phyloP scores from a whole-genome alignment of 495 filamentous ascomycete species.

The Cenococcum geophilum region DNA sequence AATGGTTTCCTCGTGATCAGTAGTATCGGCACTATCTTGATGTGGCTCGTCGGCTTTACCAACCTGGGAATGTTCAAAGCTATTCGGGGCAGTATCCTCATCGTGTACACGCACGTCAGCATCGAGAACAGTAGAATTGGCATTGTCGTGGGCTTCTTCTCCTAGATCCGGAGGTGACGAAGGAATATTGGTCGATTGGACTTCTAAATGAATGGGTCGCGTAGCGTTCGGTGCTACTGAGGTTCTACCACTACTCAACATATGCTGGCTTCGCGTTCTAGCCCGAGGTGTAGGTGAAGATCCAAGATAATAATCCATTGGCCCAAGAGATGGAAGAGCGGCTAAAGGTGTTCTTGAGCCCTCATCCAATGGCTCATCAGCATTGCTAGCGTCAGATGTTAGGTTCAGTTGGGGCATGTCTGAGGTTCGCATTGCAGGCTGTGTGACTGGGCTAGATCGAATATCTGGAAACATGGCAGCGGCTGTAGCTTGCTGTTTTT shows the following conservation, averaged over 20 bases:
- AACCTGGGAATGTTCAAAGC: slow-evolving; percentile 19
- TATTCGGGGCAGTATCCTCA: slow-evolving; percentile 8
- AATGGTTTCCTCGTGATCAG: not conserved
- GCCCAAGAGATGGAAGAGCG: slow-evolving; percentile 10
- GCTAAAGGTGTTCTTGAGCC: slow-evolving; percentile 36
- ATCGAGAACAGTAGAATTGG: too few species aligned
- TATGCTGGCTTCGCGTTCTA: slow-evolving; percentile 20
- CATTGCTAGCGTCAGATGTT: slow-evolving; percentile 14
- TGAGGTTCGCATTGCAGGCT: slow-evolving; percentile 34
- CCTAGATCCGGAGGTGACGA: slow-evolving; percentile 26
- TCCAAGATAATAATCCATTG: slow-evolving; percentile 56
- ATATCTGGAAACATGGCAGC: slow-evolving; percentile 68
- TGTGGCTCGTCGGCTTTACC: not conserved
- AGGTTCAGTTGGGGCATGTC: slow-evolving; percentile 10
- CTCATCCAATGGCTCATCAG: slow-evolving; percentile 23
- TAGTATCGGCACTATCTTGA: not conserved
- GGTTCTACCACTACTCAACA: slow-evolving; percentile 10
- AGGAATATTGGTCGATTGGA: slow-evolving; percentile 11
- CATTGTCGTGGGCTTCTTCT: not conserved
- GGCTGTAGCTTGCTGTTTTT: slow-evolving; percentile 56
- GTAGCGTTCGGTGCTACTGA: slow-evolving; percentile 17
- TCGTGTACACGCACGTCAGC: not conserved
- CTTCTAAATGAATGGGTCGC: slow-evolving; percentile 6
- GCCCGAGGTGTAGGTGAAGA: slow-evolving; percentile 72
- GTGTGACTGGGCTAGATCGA: slow-evolving; percentile 50